Percentiles rank a stretch among this genome's conserved stretches.
Conservation (phyloP, 148 eudicot species). For the Fagopyrum homotropicum region DNA sequence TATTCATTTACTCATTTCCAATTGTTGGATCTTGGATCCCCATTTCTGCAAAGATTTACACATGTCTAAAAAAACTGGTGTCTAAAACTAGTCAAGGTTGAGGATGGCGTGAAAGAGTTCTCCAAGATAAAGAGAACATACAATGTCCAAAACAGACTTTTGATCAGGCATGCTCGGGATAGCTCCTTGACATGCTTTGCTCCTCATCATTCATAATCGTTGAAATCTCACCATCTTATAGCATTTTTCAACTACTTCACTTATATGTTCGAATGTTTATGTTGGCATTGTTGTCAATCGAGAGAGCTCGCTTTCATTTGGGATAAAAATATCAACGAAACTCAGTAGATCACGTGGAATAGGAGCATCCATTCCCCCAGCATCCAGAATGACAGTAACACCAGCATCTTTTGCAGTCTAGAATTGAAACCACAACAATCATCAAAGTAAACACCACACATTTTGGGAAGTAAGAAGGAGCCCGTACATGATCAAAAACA, state of each 20-base stretch:
- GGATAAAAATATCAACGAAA: slow-evolving; percentile 50
- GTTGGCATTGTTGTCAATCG: slow-evolving; percentile 81
- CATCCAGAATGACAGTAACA: slow-evolving; percentile 59
- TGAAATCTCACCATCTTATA: slow-evolving; percentile 54
- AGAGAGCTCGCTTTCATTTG: slow-evolving; percentile 87
- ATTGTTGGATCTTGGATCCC: not conserved
- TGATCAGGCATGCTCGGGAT: slow-evolving; percentile 95
- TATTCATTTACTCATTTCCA: not conserved
- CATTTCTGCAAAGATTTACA: not conserved
- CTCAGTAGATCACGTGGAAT: slow-evolving; percentile 41
- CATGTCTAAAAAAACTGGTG: not conserved
- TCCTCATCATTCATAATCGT: not conserved
- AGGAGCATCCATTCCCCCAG: slow-evolving; percentile 68
- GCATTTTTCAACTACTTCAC: slow-evolving; percentile 62
- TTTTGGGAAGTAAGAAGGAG: no score
- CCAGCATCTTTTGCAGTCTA: slow-evolving; percentile 52
- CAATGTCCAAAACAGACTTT: slow-evolving; percentile 59
- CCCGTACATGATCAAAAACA: no score
- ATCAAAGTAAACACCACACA: not conserved
- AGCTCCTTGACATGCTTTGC: slow-evolving; percentile 90
- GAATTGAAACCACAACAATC: not conserved
- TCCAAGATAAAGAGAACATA: slow-evolving; percentile 29
- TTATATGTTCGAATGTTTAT: slow-evolving; percentile 62
- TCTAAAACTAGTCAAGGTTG: not conserved
- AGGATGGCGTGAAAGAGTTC: not conserved